A percentile compares a stretch with the other conserved stretches of the same genome.
Evolutionary conservation across 1,284 basidiomycete species (phyloP).

Genomic region (Chalciporus piperatoides): DNA sequence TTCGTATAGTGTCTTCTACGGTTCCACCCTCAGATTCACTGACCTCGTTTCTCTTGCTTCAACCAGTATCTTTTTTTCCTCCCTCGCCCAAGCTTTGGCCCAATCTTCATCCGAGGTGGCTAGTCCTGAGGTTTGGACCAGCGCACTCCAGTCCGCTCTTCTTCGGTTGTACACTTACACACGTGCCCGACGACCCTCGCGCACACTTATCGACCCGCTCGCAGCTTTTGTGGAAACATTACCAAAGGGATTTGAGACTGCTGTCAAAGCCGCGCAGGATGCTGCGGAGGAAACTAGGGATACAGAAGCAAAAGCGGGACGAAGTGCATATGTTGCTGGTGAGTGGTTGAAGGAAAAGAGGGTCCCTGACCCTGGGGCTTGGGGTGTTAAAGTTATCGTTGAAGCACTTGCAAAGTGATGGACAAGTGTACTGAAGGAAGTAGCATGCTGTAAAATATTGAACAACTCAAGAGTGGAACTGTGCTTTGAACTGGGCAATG

Average conservation of each 20-base stretch:
- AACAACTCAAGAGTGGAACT: background rate
- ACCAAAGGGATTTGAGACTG: constrained; percentile 43
- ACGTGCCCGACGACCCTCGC: constrained; percentile 81
- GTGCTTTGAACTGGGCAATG: background rate
- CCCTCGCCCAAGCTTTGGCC: constrained; percentile 75
- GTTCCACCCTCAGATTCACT: constrained; percentile 3
- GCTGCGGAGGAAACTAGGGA: constrained; percentile 75
- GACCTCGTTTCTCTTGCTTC: background rate
- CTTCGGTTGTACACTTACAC: constrained; percentile 83
- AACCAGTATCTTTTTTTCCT: constrained; percentile 83
- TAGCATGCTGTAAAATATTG: background rate
- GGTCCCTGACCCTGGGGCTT: constrained; percentile 87
- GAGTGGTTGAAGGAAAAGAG: constrained; percentile 64
- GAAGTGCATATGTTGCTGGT: constrained; percentile 85
- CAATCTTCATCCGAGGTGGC: constrained; percentile 35
- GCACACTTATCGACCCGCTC: constrained; percentile 90
- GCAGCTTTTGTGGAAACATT: constrained; percentile 67
- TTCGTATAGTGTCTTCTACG: constrained; percentile 36
- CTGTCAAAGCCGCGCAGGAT: constrained; percentile 60
- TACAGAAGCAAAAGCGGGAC: constrained; percentile 81
- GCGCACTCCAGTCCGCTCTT: constrained; percentile 60
- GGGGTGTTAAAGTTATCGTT: constrained; percentile 80
- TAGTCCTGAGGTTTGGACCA: constrained; percentile 59
- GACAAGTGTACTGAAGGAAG: background rate
- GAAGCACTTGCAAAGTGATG: constrained; percentile 44